These are phyloP conservation scores for Antitrichia curtipendula DNA, from an alignment of 225 moss, liverwort and hornwort genomes.

Conservation along the genomic window DNA sequence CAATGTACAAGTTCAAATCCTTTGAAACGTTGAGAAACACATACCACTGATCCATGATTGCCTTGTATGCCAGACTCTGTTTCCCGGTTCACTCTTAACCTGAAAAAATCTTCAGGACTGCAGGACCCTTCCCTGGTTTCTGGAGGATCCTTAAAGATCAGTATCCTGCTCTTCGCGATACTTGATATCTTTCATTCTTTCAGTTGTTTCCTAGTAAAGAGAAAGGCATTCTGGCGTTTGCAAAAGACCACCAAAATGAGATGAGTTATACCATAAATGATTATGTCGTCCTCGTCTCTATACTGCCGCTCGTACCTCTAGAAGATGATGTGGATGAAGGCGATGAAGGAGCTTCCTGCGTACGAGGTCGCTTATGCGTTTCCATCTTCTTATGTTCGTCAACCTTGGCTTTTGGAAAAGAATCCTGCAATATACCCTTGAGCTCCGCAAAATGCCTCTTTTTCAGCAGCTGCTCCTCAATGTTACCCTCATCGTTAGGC, in stretches of 20 bases:
- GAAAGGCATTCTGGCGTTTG: background rate
- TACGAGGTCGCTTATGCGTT: background rate
- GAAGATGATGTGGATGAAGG: conserved; percentile 33
- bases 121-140: background rate
- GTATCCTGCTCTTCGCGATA: background rate
- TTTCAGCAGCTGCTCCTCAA: conserved; percentile 52
- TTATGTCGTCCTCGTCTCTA: background rate
- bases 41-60: background rate
- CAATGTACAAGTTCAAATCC: background rate
- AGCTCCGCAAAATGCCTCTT: conserved; percentile 61
- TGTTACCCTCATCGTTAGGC: conserved; percentile 10
- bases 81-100: background rate
- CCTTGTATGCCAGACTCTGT: background rate
- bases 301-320: conserved; percentile 6
- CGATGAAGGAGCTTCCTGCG: background rate
- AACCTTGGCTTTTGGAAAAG: conserved; percentile 46
- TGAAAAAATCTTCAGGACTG: background rate
- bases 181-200: conserved; percentile 1
- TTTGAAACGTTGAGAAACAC: background rate
- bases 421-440: conserved; percentile 64
- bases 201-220: background rate
- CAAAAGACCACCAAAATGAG: background rate
- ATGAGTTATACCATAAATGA: background rate
- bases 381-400: conserved; percentile 36
- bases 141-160: conserved; percentile 3